These are phyloP conservation scores for Draba incana DNA, from an alignment of 345 rosid genomes.

Conservation along the genomic window DNA sequence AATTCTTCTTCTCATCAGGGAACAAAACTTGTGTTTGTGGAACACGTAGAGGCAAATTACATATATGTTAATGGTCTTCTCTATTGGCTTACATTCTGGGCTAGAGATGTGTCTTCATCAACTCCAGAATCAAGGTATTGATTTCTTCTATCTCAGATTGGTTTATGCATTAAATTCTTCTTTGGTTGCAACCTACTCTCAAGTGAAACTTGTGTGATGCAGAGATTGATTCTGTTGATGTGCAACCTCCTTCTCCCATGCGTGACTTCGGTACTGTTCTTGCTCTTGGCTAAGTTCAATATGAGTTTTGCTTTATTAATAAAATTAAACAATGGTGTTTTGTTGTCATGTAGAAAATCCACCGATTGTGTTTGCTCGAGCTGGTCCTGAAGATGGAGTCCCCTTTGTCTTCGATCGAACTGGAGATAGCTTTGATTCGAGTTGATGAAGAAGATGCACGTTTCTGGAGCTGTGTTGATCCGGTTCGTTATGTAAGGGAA, in stretches of 20 bases:
- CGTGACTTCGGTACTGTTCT: background rate
- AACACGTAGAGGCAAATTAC: conserved; percentile 9
- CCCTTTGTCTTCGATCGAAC: conserved; percentile 15
- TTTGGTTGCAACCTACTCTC: background rate
- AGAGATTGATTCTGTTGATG: background rate
- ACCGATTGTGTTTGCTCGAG: background rate
- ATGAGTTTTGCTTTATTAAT: background rate
- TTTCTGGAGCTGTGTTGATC: too few relatives aligned
- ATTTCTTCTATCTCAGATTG: background rate
- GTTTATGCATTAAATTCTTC: background rate
- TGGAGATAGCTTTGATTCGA: background rate
- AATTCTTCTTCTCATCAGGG: background rate
- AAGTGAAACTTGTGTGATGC: background rate
- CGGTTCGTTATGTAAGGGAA: too few relatives aligned
- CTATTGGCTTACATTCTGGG: conserved; percentile 18
- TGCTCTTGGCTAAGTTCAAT: background rate
- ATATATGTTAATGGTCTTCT: background rate
- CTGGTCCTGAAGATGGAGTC: conserved; percentile 11
- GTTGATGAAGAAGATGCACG: too few relatives aligned
- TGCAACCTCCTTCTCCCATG: conserved; percentile 8
- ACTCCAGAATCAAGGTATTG: background rate
- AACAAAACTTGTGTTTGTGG: conserved; percentile 12
- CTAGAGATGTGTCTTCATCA: conserved; percentile 2
- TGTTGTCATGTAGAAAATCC: background rate
- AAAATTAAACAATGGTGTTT: background rate